phyloP scores from a whole-genome alignment of 2,329 filamentous ascomycete genomes.

The Lizonia empirigonia region DNA sequence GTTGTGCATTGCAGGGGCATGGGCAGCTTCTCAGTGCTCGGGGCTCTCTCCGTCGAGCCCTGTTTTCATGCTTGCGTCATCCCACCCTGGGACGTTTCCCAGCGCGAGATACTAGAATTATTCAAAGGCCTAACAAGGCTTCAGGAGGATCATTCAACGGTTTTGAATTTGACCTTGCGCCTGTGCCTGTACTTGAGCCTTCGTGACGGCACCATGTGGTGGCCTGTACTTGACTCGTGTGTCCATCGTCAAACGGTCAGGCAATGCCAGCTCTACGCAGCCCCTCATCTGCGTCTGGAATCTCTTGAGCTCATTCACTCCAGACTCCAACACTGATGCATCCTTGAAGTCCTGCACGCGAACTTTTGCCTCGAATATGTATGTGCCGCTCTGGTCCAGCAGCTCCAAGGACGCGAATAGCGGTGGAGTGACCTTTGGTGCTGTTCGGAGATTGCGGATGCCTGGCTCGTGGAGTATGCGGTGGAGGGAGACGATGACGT shows the following conservation, averaged over 20 bases:
- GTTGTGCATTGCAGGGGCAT: neutral
- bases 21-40: neutral
- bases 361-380: slow-evolving; percentile 63
- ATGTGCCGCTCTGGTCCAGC: slow-evolving; percentile 62
- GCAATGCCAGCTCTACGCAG: slow-evolving; percentile 61
- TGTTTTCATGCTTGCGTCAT: neutral
- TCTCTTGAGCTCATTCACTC: slow-evolving; percentile 59
- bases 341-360: slow-evolving; percentile 62
- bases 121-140: neutral
- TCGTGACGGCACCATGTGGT: slow-evolving; percentile 16
- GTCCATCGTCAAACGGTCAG: slow-evolving; percentile 64
- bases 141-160: slow-evolving; percentile 21
- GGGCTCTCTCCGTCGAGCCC: neutral
- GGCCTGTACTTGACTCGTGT: slow-evolving; percentile 61
- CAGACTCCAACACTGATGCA: slow-evolving; percentile 59
- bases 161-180: slow-evolving; percentile 18
- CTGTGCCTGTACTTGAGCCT: slow-evolving; percentile 14
- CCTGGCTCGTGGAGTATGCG: slow-evolving; percentile 58
- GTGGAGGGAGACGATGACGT: slow-evolving; percentile 62
- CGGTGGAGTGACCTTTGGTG: slow-evolving; percentile 49
- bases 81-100: neutral
- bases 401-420: slow-evolving; percentile 54
- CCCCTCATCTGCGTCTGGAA: slow-evolving; percentile 63
- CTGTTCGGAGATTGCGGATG: slow-evolving; percentile 39
- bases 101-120: neutral